Base-by-base conservation (phyloP, 2,329 filamentous ascomycete species). In the Alternaria sp. region DNA sequence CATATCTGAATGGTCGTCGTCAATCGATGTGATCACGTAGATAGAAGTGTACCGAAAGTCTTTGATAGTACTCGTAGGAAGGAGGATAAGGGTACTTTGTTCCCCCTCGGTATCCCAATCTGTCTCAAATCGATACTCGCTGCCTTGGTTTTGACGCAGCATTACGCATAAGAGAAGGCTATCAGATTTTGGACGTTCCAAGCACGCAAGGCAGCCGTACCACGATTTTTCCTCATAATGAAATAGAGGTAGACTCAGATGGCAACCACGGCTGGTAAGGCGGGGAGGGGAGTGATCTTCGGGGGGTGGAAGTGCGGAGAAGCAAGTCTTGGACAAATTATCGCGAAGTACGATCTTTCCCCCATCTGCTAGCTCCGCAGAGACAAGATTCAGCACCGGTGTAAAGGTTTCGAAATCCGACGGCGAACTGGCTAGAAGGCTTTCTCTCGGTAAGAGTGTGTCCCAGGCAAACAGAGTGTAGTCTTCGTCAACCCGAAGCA, bases 391-490 rank as follows among this genome's bases (percentile, higher is more conserved):
- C 10, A 11, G 10, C 1, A n/a, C 10, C 6, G 50, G 50, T 3
- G 1, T 14, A 9, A 54, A 54, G 3, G 30, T 37, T 4, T 7
- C 2, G 2, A 54, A 41, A 1, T 54, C 20, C 1, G 2, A 11
- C 2, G 23, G 45, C n/a, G 55, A 58, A 15, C 11, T 51, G 15
- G 55, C 55, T 6, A 58, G 12, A 20, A 50, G 26, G 4, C 55
- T 46, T 12, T 30, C 25, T 4, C 5, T 25, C 23, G 12, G 15
- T 6, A 9, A 30, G 7, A 11, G 2, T 6, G 10, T 1, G 15
- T 37, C 12, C 55, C 55, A 58, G 0, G 45, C 55, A 3, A 58
- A 51, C 1, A 58, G 3, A 43, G 44, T 51, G 14, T 58, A 49
- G 3, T 58, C 55, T 9, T 58, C 55, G 5, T 49, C 45, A 4